Percentiles rank a stretch among this genome's conserved stretches.
These are phyloP conservation scores for Teunomyces stri DNA, from an alignment of 805 yeast species.

Conservation along the genomic window DNA sequence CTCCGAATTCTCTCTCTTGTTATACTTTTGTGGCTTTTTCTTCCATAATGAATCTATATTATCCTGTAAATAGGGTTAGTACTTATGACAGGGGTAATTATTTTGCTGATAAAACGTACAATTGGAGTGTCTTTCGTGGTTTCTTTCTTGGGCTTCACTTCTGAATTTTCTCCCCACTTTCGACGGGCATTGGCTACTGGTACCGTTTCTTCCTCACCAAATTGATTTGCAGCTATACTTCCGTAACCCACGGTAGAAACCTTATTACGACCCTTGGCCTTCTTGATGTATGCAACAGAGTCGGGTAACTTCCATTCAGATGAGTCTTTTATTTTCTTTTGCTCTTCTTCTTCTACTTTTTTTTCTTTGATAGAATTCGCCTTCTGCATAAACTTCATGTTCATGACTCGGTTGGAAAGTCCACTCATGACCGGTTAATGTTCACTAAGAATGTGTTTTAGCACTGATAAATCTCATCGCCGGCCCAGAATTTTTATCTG, in stretches of 20 bases:
- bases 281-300: conserved; percentile 23
- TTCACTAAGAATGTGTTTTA: not conserved
- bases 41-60: conserved; percentile 9
- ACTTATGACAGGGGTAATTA: not conserved
- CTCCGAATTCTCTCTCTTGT: conserved; percentile 8
- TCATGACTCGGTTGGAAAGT: conserved; percentile 67
- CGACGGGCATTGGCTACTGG: conserved; percentile 11
- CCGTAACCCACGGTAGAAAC: conserved; percentile 42
- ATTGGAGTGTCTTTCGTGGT: conserved; percentile 5
- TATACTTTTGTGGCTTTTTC: conserved; percentile 9
- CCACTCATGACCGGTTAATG: conserved; percentile 22
- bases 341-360: conserved; percentile 31
- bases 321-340: conserved; percentile 43
- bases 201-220: conserved; percentile 13
- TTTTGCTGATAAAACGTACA: not conserved
- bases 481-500: not conserved
- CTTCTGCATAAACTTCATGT: conserved; percentile 67
- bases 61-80: not conserved
- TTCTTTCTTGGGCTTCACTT: conserved; percentile 8
- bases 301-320: conserved; percentile 53
- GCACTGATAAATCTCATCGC: not conserved
- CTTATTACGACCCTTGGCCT: conserved; percentile 17
- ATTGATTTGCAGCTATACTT: conserved; percentile 24
- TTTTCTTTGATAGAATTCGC: conserved; percentile 37
- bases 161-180: conserved; percentile 16